These are phyloP conservation scores for Aureobasidium subglaciale DNA, from an alignment of 2,329 filamentous ascomycete species.

Conservation along the genomic window DNA sequence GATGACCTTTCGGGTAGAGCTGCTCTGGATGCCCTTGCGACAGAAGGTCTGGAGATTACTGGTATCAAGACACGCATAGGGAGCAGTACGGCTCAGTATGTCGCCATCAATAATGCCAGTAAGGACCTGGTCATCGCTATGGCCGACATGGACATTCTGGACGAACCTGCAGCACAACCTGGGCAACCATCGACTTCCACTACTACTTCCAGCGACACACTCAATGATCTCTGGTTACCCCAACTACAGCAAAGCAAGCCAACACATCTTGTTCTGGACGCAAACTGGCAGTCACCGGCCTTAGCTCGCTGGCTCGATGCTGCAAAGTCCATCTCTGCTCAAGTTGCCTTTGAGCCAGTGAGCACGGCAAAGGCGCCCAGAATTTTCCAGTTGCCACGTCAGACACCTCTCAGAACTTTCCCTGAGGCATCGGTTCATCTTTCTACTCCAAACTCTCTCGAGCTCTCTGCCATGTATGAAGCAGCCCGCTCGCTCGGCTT, in stretches of 20 bases:
- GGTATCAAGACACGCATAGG: constrained; percentile 52
- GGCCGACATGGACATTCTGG: constrained; percentile 88
- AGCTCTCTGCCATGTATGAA: constrained; percentile 71
- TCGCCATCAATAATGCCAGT: constrained; percentile 76
- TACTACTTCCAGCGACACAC: constrained; percentile 42
- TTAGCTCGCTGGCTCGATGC: constrained; percentile 62
- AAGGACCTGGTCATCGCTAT: constrained; percentile 86
- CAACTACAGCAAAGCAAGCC: constrained; percentile 52
- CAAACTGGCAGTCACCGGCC: constrained; percentile 67
- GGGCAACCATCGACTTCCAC: neutral
- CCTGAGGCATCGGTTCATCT: constrained; percentile 62
- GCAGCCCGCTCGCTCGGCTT: constrained; percentile 60
- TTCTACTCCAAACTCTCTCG: constrained; percentile 74
- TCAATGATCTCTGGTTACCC: constrained; percentile 53
- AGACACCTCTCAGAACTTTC: constrained; percentile 37
- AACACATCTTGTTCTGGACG: constrained; percentile 78
- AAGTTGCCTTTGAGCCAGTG: constrained; percentile 81
- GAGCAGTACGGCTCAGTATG: constrained; percentile 77
- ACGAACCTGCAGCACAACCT: constrained; percentile 24
- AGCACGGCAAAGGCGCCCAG: constrained; percentile 69
- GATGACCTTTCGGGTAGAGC: constrained; percentile 71
- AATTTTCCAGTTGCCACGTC: constrained; percentile 49
- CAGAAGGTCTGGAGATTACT: constrained; percentile 56
- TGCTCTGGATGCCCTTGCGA: constrained; percentile 58
- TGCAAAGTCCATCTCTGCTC: constrained; percentile 49